Conservation (phyloP, 257 asterid species). For the Cordia subcordata region DNA sequence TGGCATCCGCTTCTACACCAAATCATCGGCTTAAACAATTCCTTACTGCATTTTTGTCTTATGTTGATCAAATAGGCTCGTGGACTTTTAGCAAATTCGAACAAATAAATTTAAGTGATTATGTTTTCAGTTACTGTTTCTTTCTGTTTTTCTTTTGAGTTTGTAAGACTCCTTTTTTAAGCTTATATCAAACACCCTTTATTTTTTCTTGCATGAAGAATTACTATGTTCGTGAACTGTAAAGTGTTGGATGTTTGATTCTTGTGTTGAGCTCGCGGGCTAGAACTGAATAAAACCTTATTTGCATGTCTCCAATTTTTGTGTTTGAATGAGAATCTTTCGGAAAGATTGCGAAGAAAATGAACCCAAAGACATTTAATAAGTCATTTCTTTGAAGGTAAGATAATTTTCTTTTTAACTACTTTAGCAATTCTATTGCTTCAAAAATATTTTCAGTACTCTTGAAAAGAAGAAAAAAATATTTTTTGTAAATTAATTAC, state of each 20-base stretch:
- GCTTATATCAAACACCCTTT: neutral
- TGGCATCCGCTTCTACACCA: slow-evolving; percentile 71
- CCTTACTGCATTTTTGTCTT: neutral
- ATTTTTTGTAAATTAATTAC: too few species aligned
- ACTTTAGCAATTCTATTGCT: too few species aligned
- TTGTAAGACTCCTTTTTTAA: too few species aligned
- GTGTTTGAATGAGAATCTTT: neutral
- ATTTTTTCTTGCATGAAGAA: too few species aligned
- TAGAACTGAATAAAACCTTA: neutral
- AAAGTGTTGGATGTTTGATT: neutral
- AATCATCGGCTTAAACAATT: slow-evolving; percentile 42
- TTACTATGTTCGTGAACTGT: neutral
- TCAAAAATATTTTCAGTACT: too few species aligned
- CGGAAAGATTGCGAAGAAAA: too few species aligned
- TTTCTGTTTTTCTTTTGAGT: neutral
- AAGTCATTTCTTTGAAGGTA: too few species aligned
- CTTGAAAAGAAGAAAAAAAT: too few species aligned
- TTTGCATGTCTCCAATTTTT: neutral
- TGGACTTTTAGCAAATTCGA: neutral
- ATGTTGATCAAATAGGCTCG: neutral
- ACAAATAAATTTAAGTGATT: neutral
- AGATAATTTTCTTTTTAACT: too few species aligned
- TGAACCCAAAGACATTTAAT: too few species aligned
- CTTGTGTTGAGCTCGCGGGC: too few species aligned
- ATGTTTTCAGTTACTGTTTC: too few species aligned